These are phyloP conservation scores for Grosmannia huntii DNA, from an alignment of 2,329 filamentous ascomycete species.

Conservation along the genomic window DNA sequence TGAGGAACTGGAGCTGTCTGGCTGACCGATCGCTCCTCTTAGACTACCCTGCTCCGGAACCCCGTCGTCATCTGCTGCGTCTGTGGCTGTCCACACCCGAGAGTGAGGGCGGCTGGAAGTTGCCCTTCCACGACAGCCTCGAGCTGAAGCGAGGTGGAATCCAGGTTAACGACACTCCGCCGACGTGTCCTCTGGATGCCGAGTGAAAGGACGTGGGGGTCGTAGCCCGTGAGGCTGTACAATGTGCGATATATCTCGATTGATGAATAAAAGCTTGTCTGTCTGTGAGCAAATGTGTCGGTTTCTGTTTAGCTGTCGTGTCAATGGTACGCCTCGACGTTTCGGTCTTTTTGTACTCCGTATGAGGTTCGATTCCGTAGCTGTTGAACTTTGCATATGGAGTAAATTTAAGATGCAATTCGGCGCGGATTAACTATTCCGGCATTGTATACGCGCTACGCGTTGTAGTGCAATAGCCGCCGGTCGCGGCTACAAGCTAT, in stretches of 20 bases:
- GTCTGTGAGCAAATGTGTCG: neutral
- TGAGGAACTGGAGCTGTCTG: neutral
- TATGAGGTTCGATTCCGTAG: no score
- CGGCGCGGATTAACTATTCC: neutral
- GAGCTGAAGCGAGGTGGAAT: constrained; percentile 84
- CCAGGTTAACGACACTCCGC: constrained; percentile 70
- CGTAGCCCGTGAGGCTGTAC: neutral
- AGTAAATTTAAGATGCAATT: neutral
- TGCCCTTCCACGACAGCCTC: constrained; percentile 68
- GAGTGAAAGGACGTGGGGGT: constrained; percentile 33
- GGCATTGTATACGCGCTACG: neutral
- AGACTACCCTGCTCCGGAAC: constrained; percentile 49
- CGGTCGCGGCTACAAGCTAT: neutral
- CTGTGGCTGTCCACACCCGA: constrained; percentile 78
- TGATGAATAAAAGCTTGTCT: neutral
- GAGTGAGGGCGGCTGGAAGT: constrained; percentile 68
- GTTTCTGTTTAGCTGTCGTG: neutral
- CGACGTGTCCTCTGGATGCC: constrained; percentile 63
- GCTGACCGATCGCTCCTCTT: neutral
- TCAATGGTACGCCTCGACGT: no score
- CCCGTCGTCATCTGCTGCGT: constrained; percentile 66
- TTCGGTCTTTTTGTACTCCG: no score
- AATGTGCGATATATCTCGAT: neutral
- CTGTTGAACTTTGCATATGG: no score
- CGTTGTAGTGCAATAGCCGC: neutral